A percentile compares a stretch with the other conserved stretches of the same genome.
Evolutionary conservation across 139 green algal species (phyloP).

Genomic region (Micromonas pusilla): DNA sequence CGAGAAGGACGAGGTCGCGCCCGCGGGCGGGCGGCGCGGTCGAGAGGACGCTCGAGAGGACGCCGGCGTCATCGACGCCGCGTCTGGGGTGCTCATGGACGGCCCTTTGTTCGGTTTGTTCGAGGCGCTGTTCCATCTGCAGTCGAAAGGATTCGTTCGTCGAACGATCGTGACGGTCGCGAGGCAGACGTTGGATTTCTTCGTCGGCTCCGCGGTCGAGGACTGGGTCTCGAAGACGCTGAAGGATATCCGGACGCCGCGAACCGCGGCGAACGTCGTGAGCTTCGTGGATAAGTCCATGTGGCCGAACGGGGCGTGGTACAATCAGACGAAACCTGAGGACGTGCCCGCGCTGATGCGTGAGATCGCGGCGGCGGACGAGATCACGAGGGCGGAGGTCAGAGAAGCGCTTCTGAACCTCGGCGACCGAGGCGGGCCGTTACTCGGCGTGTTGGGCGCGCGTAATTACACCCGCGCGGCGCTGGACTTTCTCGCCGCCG

Average conservation of each 20-base stretch:
- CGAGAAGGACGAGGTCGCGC: no score
- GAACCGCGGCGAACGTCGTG: background rate
- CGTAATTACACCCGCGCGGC: background rate
- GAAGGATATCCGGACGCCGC: background rate
- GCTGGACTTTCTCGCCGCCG: background rate
- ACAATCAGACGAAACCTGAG: background rate
- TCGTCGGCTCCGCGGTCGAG: slow-evolving; percentile 3
- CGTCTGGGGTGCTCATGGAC: background rate
- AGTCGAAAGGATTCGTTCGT: background rate
- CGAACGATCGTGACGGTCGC: background rate
- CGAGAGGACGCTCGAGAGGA: background rate
- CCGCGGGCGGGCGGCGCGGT: no score
- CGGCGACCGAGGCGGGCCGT: no score
- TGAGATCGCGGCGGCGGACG: background rate
- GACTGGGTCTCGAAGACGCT: background rate
- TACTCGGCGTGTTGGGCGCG: background rate
- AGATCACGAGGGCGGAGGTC: no score
- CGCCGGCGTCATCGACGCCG: background rate
- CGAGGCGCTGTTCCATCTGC: background rate
- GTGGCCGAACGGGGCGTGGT: background rate
- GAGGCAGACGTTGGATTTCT: slow-evolving; percentile 5
- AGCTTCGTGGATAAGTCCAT: background rate
- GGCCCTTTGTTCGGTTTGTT: slow-evolving; percentile 12
- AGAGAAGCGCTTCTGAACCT: background rate
- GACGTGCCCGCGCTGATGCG: background rate